These are phyloP conservation scores for Moringa oleifera DNA, from an alignment of 345 rosid species.

Conservation along the genomic window DNA sequence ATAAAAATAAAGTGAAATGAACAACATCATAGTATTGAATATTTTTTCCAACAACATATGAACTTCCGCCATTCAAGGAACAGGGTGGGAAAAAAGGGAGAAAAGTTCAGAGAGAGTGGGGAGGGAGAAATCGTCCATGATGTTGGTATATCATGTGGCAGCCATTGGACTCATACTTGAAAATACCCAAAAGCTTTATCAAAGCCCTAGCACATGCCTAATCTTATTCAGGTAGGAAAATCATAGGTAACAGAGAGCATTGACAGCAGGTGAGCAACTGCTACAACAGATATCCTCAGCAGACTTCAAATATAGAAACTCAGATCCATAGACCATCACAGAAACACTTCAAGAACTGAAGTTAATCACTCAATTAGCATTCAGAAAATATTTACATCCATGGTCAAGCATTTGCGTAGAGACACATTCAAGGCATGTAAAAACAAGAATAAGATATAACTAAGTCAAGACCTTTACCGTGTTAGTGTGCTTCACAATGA, in stretches of 20 bases:
- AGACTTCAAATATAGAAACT: not conserved
- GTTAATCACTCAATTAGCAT: no score
- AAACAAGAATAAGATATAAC: no score
- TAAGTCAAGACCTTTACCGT: conserved; percentile 43
- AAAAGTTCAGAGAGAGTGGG: no score
- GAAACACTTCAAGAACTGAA: no score
- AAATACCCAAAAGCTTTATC: not conserved
- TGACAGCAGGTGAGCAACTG: not conserved
- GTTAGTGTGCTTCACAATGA: conserved; percentile 48
- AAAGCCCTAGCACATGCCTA: not conserved
- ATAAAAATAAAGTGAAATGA: not conserved
- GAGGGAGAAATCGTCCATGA: not conserved
- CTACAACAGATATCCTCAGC: not conserved
- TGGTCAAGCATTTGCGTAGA: no score
- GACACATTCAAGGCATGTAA: no score
- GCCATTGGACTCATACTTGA: not conserved
- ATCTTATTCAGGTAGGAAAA: not conserved
- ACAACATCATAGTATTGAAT: no score
- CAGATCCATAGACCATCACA: no score
- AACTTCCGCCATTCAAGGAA: no score
- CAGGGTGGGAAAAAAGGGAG: no score
- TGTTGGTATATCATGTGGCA: not conserved
- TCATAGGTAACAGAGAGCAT: not conserved
- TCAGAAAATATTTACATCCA: no score
- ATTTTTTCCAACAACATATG: no score